Conservation (phyloP, 176 grass and related monocot genomes). For the Carex parvula region DNA sequence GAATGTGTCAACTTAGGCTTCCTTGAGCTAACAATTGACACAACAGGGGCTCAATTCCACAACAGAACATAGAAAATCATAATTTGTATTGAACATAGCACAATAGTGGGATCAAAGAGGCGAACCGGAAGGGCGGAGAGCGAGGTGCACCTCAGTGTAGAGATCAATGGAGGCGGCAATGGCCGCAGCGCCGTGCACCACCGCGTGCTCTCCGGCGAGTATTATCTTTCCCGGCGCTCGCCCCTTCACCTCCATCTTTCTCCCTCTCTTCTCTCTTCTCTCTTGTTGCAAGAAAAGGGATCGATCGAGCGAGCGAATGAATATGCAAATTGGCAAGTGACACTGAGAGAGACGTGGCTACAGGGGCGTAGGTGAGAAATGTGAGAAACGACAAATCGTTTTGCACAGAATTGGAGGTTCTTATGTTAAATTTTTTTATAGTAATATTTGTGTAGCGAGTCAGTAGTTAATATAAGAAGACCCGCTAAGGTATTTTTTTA, state of each 20-base stretch:
- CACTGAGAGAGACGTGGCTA: background rate
- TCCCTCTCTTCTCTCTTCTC: background rate
- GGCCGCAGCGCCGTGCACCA: slow-evolving; percentile 71
- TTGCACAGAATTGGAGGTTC: background rate
- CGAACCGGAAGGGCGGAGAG: slow-evolving; percentile 33
- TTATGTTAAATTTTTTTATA: background rate
- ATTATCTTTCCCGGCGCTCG: slow-evolving; percentile 87
- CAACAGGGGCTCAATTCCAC: background rate
- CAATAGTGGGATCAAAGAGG: background rate
- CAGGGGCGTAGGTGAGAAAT: background rate
- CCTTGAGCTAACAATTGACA: background rate
- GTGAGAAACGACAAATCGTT: slow-evolving; percentile 2
- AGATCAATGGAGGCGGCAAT: slow-evolving; percentile 77
- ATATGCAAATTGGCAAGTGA: background rate
- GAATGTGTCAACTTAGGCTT: background rate
- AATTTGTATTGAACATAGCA: background rate
- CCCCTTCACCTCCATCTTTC: slow-evolving; percentile 42
- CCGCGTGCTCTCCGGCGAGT: slow-evolving; percentile 85
- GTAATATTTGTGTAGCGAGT: background rate
- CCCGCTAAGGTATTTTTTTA: background rate
- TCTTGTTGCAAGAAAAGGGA: background rate
- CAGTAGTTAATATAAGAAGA: background rate
- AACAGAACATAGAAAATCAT: background rate
- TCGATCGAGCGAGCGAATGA: background rate
- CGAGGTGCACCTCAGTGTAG: slow-evolving; percentile 41